Conservation (phyloP, 1,284 basidiomycete species). For the Malassezia restricta region DNA sequence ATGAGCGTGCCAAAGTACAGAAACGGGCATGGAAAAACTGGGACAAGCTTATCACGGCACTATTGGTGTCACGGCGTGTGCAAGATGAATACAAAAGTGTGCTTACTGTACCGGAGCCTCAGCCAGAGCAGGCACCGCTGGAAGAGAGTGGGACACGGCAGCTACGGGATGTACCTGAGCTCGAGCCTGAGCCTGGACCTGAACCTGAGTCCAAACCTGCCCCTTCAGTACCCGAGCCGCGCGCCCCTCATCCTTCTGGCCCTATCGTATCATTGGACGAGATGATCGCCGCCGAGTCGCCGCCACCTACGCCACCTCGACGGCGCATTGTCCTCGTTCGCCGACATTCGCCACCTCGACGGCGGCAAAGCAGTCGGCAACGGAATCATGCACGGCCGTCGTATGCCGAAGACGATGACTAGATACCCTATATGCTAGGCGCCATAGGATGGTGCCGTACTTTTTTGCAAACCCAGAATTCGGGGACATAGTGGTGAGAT, state of each 20-base stretch:
- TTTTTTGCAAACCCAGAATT: conserved; percentile 45
- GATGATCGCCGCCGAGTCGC: conserved; percentile 1
- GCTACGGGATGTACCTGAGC: neutral
- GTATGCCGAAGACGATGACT: neutral
- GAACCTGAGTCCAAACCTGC: too few relatives aligned
- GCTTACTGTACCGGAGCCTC: neutral
- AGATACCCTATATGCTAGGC: conserved; percentile 16
- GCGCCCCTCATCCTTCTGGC: neutral
- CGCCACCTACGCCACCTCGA: neutral
- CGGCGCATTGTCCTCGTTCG: conserved; percentile 5
- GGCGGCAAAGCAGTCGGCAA: conserved; percentile 1
- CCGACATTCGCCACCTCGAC: neutral
- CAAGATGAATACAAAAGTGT: conserved; percentile 59
- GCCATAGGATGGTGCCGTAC: conserved; percentile 25
- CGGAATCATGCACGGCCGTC: neutral
- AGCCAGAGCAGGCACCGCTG: neutral
- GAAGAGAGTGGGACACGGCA: neutral
- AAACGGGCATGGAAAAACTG: conserved; percentile 77
- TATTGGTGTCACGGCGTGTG: conserved; percentile 69
- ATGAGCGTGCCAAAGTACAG: conserved; percentile 59
- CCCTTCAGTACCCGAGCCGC: too few relatives aligned
- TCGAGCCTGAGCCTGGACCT: neutral
- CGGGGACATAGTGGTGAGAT: conserved; percentile 67
- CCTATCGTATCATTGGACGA: conserved; percentile 10
- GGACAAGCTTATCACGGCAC: conserved; percentile 71